Base-by-base conservation (phyloP, 2,329 filamentous ascomycete genomes). In the Pseudocercospora fuligena region DNA sequence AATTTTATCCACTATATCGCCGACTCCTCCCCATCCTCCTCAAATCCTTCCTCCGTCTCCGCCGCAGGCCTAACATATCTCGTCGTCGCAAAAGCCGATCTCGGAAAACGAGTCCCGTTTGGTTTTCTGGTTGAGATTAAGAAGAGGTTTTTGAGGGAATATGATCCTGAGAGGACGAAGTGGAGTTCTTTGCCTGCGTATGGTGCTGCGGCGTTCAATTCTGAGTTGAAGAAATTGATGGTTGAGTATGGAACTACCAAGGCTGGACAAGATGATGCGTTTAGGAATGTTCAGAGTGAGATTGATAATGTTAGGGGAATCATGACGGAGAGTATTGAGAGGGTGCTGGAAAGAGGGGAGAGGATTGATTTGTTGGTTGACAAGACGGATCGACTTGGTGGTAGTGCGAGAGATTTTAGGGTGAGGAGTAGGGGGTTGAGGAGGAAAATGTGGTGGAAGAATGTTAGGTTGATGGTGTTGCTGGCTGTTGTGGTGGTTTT, bases 401-500 rank as follows among this genome's bases (percentile, higher is more conserved):
- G 92, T 29, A 95, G 89, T 78, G 93, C 95, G 61, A 86, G 90
- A 73, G 95, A 99, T 78, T 99, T 99, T 78, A 85, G 95, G 61
- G 90, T 98, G 19, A 86, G 94, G 72, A 96, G 92, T 78, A 85
- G 93, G 27, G 93, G 93, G 0, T 80, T 99, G 73, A 92, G 95
- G 82, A 87, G 96, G 77, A 87, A 90, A 80, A 98, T 99, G 95
- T 99, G 95, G 95, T 98, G 94, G 94, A 98, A 98, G 89, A 98
- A 99, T 79, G 87, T 97, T 54, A 96, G 96, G 83, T 82, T 99
- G 73, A 97, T 98, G 93, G 90, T 88, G 6, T 80, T 99, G 73
- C 77, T 94, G 68, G 84, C 80, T 3, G 76, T 97, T 53, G 92
- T 94, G 1, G 80, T 95, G 27, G 78, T 92, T 8, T 92, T 92